phyloP scores from a whole-genome alignment of 2,329 filamentous ascomycete genomes.

The Claviceps cyperi region DNA sequence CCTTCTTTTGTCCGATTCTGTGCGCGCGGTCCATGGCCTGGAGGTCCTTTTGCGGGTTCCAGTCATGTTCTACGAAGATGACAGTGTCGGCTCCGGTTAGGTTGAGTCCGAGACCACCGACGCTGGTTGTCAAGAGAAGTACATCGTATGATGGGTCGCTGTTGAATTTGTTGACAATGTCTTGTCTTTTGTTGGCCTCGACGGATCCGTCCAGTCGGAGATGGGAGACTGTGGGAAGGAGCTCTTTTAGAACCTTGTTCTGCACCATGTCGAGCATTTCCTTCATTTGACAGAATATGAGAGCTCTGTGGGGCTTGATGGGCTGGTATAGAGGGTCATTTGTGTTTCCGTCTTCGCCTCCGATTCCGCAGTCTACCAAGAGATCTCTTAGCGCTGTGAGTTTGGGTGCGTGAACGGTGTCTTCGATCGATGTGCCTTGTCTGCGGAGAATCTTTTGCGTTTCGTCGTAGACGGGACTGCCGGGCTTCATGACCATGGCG shows the following conservation, averaged over 20 bases:
- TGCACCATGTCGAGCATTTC: conserved; percentile 99
- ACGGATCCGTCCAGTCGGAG: conserved; percentile 89
- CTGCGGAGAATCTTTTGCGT: conserved; percentile 68
- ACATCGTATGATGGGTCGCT: conserved; percentile 94
- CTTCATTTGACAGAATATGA: conserved; percentile 99
- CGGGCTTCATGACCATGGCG: conserved; percentile 88
- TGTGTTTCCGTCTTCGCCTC: conserved; percentile 50
- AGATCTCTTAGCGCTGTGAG: conserved; percentile 79
- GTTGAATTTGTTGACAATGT: conserved; percentile 98
- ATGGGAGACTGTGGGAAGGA: conserved; percentile 86
- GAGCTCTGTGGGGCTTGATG: conserved; percentile 87
- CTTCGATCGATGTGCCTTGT: conserved; percentile 69
- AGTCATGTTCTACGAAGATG: conserved; percentile 98
- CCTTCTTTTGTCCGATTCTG: conserved; percentile 98
- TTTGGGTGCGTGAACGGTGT: conserved; percentile 82
- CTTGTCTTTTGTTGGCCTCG: conserved; percentile 84
- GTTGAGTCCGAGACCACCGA: conserved; percentile 88
- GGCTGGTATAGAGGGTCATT: conserved; percentile 55
- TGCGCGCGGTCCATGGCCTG: conserved; percentile 98
- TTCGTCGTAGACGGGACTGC: conserved; percentile 77
- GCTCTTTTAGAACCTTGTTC: conserved; percentile 74
- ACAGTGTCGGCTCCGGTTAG: conserved; percentile 94
- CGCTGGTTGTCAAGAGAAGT: conserved; percentile 81
- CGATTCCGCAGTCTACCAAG: conserved; percentile 96
- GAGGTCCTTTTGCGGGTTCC: conserved; percentile 97